Evolutionary conservation across 495 filamentous ascomycete species (phyloP), one percentile per base, ranked within the genome.

Genomic region (Neurospora sp.): DNA sequence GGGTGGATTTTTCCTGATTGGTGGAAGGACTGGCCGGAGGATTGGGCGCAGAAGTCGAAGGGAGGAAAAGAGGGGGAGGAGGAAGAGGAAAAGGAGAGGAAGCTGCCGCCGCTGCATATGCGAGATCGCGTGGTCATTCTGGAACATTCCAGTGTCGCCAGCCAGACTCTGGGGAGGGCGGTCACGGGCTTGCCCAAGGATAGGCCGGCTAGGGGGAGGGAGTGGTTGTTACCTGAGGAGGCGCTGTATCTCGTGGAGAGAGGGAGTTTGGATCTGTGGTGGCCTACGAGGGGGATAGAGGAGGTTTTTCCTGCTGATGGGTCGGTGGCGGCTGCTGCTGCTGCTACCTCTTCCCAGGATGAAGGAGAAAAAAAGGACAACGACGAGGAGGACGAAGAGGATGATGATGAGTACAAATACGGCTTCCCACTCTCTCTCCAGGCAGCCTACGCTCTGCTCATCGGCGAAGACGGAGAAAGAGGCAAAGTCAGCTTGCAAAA

Each of bases 201-300:
- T 16, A 77, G 79, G 38, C 82, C 83, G 60, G 87, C 86, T 0
- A 84, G 82, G 75, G 86, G 89, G 37, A 86, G 86, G 69, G 77
- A 94, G 27, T 96, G 93, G 93, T 79, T 99, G 37, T 80, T 96
- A n/a, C 95, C 95, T 0, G 96, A 99, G 80, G 96, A 99, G 79
- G 92, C 93, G 8, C 82, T 99, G 70, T 98, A 93, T 80, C 78
- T 97, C 62, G 84, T 98, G 20, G 96, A 99, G 82, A 83, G 95
- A 75, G 96, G 95, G 0, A 92, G 86, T 74, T 73, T 99, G 76
- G 93, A 98, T 82, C 84, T 97, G 35, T 88, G 93, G 84, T 99
- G 92, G 92, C 92, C 92, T 39, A 76, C 81, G 12, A 78, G 78
- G 41, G 78, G 78, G 16, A 72, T 87, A 42, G 82, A 82, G 44